Evolutionary conservation across 2,329 filamentous ascomycete species (phyloP).

Genomic region (Claviceps digitariae): DNA sequence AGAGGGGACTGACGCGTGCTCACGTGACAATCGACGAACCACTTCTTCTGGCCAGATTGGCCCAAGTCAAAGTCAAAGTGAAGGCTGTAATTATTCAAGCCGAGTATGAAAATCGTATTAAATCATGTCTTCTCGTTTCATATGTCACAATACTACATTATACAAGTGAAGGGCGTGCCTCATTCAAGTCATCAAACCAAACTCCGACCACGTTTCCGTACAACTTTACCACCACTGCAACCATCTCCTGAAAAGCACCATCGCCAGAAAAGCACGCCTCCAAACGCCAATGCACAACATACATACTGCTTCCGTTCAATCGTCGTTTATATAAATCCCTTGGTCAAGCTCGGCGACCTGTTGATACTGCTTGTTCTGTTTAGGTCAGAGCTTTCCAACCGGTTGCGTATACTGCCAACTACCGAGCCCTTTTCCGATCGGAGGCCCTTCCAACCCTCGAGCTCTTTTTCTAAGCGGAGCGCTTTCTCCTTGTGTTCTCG

Average conservation of each 20-base stretch:
- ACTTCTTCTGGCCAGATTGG: background rate
- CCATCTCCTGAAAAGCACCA: background rate
- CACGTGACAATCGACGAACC: constrained; percentile 3
- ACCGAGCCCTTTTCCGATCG: constrained; percentile 45
- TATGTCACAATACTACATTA: constrained; percentile 6
- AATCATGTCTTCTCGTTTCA: constrained; percentile 7
- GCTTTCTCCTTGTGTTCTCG: constrained; percentile 77
- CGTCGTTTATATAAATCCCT: constrained; percentile 42
- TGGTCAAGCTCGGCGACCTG: constrained; percentile 54
- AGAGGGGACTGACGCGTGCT: background rate
- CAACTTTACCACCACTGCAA: background rate
- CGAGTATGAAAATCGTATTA: constrained; percentile 2
- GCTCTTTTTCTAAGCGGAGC: constrained; percentile 70
- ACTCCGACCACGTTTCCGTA: background rate
- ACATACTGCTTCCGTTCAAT: background rate
- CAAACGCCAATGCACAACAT: background rate
- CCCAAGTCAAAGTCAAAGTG: background rate
- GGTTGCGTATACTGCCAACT: constrained; percentile 28
- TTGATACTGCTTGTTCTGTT: constrained; percentile 53
- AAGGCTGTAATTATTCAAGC: background rate
- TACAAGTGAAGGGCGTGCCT: constrained; percentile 6
- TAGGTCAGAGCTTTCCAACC: constrained; percentile 33
- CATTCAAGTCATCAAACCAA: constrained; percentile 4
- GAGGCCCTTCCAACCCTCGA: constrained; percentile 72
- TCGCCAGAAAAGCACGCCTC: background rate